These are phyloP conservation scores for Sporisorium iseilematis-ciliati DNA, from an alignment of 1,284 basidiomycete species.

Conservation along the genomic window DNA sequence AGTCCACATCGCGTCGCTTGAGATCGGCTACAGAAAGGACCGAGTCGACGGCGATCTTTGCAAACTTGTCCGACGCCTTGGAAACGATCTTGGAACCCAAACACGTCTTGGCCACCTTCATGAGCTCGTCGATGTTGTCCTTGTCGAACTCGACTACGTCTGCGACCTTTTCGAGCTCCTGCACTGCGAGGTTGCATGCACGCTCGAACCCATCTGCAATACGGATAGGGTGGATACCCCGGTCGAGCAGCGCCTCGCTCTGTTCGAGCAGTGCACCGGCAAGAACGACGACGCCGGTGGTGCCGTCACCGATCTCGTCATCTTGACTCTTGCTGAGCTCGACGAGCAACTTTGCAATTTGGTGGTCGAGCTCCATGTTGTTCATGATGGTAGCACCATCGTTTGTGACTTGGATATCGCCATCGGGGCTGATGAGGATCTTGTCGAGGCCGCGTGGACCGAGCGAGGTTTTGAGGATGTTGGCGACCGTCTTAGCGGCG, in stretches of 20 bases:
- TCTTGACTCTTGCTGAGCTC: slow-evolving; percentile 97
- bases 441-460: slow-evolving; percentile 98
- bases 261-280: slow-evolving; percentile 95
- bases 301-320: slow-evolving; percentile 99
- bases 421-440: slow-evolving; percentile 97
- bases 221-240: slow-evolving; percentile 96
- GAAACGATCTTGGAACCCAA: slow-evolving; percentile 99
- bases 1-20: slow-evolving; percentile 92
- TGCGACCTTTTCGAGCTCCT: slow-evolving; percentile 91
- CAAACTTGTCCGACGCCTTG: slow-evolving; percentile 93
- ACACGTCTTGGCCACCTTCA: slow-evolving; percentile 93
- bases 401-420: slow-evolving; percentile 98
- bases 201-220: slow-evolving; percentile 98
- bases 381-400: slow-evolving; percentile 80
- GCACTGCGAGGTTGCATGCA: slow-evolving; percentile 88
- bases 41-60: slow-evolving; percentile 96
- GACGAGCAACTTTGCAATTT: slow-evolving; percentile 96
- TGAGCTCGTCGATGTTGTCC: slow-evolving; percentile 79
- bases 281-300: slow-evolving; percentile 97
- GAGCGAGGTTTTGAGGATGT: slow-evolving; percentile 93
- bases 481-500: slow-evolving; percentile 91
- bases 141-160: slow-evolving; percentile 88
- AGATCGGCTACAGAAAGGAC: slow-evolving; percentile 95
- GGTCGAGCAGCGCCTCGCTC: slow-evolving; percentile 85
- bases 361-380: slow-evolving; percentile 85